Percentiles rank a stretch among this genome's conserved stretches.
These are phyloP conservation scores for Sisymbrium altissimum DNA, from an alignment of 345 rosid genomes.

Conservation along the genomic window DNA sequence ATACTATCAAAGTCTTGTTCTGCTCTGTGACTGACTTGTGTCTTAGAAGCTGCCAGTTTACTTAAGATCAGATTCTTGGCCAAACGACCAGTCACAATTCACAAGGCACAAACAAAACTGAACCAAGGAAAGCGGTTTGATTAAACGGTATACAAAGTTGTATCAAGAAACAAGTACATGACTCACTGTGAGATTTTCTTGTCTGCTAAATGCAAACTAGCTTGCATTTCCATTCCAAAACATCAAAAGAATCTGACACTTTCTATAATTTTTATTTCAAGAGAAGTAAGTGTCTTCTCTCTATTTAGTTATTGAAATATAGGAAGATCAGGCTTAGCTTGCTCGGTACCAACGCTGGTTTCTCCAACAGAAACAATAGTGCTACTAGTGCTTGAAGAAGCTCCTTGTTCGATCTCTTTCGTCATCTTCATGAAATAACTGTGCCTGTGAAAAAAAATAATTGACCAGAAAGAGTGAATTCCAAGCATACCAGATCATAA, in stretches of 20 bases:
- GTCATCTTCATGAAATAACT: conserved; percentile 85
- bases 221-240: conserved; percentile 17
- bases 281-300: conserved; percentile 4
- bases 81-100: not conserved
- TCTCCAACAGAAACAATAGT: conserved; percentile 47
- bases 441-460: conserved; percentile 53
- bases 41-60: not conserved
- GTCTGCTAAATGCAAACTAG: conserved; percentile 1
- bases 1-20: not conserved
- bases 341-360: conserved; percentile 37
- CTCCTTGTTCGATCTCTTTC: conserved; percentile 45
- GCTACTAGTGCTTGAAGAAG: conserved; percentile 39
- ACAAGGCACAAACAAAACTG: not conserved
- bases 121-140: not conserved
- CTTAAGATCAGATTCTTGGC: not conserved
- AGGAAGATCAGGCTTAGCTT: conserved; percentile 70
- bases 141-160: conserved; percentile 7
- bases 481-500: not conserved
- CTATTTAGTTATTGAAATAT: conserved; percentile 38
- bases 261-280: conserved; percentile 21
- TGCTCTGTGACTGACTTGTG: not conserved
- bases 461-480: not conserved
- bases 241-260: conserved; percentile 19
- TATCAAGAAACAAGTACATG: conserved; percentile 19
- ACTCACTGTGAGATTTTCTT: conserved; percentile 1